Evolutionary conservation across 2,329 filamentous ascomycete species (phyloP).

Genomic region (Phoma sp.): DNA sequence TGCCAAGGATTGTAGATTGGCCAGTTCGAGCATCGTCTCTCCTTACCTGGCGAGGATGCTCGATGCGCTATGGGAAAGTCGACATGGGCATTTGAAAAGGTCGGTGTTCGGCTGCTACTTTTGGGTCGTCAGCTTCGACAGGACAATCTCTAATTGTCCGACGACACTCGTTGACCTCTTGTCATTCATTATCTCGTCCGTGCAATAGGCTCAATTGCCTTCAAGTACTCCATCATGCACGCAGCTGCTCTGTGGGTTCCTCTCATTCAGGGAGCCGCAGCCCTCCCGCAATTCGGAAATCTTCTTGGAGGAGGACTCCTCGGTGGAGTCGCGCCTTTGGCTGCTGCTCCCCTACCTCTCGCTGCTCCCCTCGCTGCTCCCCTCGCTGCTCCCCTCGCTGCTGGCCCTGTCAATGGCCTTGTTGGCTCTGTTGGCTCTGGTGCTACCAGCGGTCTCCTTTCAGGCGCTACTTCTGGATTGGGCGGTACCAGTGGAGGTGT

Average conservation of each 20-base stretch:
- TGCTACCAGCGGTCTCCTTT: no score
- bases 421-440: no score
- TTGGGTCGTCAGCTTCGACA: background rate
- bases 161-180: background rate
- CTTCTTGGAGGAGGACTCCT: background rate
- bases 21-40: background rate
- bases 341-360: no score
- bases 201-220: background rate
- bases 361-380: no score
- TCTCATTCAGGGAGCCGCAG: no score
- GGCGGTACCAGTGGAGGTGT: no score
- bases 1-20: background rate
- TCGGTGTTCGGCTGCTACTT: background rate
- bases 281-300: no score
- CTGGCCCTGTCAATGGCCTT: no score
- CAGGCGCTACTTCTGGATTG: no score
- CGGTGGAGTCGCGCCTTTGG: background rate
- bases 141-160: background rate
- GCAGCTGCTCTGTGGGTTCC: slow-evolving; percentile 1
- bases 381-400: no score
- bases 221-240: background rate
- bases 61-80: background rate
- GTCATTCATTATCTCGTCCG: background rate
- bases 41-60: slow-evolving; percentile 3
- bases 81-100: background rate